These are phyloP conservation scores for Phytopythium aichiense DNA, from an alignment of 352 stramenopile genomes.

Conservation along the genomic window DNA sequence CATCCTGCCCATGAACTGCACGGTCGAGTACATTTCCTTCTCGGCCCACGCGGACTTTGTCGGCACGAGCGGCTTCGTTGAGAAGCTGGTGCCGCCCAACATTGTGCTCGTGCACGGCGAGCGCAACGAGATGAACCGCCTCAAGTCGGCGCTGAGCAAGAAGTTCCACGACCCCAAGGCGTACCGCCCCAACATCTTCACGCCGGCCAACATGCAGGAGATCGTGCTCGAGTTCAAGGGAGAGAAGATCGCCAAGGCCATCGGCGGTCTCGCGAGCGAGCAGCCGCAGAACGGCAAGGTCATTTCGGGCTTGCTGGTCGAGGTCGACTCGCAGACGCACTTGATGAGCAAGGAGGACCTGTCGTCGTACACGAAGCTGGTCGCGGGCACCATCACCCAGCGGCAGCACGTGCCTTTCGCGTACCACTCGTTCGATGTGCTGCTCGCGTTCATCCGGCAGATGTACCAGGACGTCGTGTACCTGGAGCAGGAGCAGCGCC, in stretches of 20 bases:
- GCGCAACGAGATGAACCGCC: constrained; percentile 96
- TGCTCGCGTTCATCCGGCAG: constrained; percentile 74
- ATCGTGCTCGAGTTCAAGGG: constrained; percentile 86
- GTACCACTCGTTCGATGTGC: constrained; percentile 72
- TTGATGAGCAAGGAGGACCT: constrained; percentile 85
- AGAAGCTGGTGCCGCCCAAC: constrained; percentile 90
- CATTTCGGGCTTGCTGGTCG: constrained; percentile 78
- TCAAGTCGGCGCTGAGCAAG: constrained; percentile 91
- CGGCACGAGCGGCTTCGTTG: constrained; percentile 95
- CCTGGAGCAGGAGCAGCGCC: constrained; percentile 45
- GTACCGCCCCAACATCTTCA: constrained; percentile 80
- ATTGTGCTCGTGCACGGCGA: constrained; percentile 97
- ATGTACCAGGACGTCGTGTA: constrained; percentile 79
- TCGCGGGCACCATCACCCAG: constrained; percentile 77
- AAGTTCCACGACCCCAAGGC: constrained; percentile 88
- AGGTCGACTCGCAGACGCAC: constrained; percentile 83
- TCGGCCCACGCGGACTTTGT: constrained; percentile 97
- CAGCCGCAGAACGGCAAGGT: constrained; percentile 76
- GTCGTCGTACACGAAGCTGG: constrained; percentile 82
- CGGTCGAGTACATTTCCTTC: constrained; percentile 98
- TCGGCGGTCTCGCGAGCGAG: constrained; percentile 61
- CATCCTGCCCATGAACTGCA: constrained; percentile 92
- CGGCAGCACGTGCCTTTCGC: constrained; percentile 84
- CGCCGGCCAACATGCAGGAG: constrained; percentile 85
- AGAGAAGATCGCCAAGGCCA: constrained; percentile 87